Conservation (phyloP, 805 yeast genomes). For the Yamadazyma laniorum region DNA sequence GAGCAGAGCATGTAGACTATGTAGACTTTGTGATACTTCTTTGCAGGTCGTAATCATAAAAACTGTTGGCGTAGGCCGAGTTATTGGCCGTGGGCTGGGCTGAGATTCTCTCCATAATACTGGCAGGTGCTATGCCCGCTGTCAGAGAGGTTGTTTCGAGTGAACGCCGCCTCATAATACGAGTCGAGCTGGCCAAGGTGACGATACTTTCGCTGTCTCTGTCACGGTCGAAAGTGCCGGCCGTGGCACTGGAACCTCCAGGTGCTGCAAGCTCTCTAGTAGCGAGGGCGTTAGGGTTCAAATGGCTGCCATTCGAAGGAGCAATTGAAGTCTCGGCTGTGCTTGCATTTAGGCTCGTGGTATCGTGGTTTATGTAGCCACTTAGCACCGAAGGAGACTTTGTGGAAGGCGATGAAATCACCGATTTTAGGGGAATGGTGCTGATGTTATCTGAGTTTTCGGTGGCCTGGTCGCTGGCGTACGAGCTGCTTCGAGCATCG, state of each 20-base stretch:
- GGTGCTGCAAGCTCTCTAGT: conserved; percentile 48
- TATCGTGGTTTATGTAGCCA: conserved; percentile 27
- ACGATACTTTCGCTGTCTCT: conserved; percentile 44
- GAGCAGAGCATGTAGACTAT: too few relatives aligned
- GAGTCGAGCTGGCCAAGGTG: conserved; percentile 41
- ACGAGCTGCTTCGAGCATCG: too few relatives aligned
- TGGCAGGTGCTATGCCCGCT: conserved; percentile 72
- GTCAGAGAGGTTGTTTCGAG: conserved; percentile 61
- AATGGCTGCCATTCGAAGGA: conserved; percentile 28
- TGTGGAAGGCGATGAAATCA: conserved; percentile 40
- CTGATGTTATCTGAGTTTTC: conserved; percentile 40
- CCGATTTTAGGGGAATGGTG: conserved; percentile 48
- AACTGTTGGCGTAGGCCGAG: conserved; percentile 22
- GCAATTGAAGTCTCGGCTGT: conserved; percentile 52
- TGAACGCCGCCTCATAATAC: conserved; percentile 40
- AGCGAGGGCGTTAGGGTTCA: conserved; percentile 8
- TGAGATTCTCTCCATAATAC: conserved; percentile 56
- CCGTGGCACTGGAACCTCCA: conserved; percentile 18
- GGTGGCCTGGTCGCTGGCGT: conserved; percentile 19
- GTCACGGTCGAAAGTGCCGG: conserved; percentile 17
- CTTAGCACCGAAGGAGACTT: conserved; percentile 41
- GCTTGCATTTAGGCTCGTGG: conserved; percentile 36
- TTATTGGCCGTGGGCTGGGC: conserved; percentile 26
- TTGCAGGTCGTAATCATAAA: conserved; percentile 8
- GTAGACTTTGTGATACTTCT: conserved; percentile 7